Conservation (phyloP, 1,284 basidiomycete species). For the Apiotrichum brassicae region DNA sequence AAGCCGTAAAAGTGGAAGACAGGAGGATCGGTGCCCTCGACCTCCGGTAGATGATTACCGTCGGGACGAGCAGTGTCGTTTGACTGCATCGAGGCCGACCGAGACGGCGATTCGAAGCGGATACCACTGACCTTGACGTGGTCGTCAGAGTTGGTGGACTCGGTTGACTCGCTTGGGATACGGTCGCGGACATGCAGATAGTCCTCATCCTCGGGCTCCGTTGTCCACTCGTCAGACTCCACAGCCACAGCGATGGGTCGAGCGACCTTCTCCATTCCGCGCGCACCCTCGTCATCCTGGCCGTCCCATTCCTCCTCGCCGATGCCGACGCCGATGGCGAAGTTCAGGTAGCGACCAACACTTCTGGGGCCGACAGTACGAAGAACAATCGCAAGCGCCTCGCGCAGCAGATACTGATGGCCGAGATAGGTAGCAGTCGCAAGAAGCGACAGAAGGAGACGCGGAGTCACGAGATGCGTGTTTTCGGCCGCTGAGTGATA, state of each 20-base stretch:
- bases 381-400: constrained; percentile 65
- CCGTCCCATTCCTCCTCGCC: constrained; percentile 49
- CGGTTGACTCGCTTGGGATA: constrained; percentile 8
- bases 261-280: constrained; percentile 65
- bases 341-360: constrained; percentile 68
- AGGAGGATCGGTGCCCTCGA: neutral
- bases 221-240: constrained; percentile 8
- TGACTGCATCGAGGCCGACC: constrained; percentile 5
- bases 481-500: constrained; percentile 47
- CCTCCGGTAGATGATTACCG: neutral
- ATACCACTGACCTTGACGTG: constrained; percentile 6
- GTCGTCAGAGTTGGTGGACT: constrained; percentile 12
- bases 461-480: constrained; percentile 68
- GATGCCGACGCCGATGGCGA: constrained; percentile 71
- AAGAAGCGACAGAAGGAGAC: constrained; percentile 76
- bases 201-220: constrained; percentile 3
- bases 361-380: constrained; percentile 74
- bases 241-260: constrained; percentile 43
- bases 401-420: constrained; percentile 67
- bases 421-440: constrained; percentile 81
- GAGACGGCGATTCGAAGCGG: neutral
- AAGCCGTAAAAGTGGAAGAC: constrained; percentile 65
- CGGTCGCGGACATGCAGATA: neutral
- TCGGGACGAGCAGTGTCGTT: constrained; percentile 9
- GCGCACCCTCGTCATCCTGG: constrained; percentile 56